These are phyloP conservation scores for Ramaria sp. DNA, from an alignment of 768 basidiomycete species.

Conservation along the genomic window DNA sequence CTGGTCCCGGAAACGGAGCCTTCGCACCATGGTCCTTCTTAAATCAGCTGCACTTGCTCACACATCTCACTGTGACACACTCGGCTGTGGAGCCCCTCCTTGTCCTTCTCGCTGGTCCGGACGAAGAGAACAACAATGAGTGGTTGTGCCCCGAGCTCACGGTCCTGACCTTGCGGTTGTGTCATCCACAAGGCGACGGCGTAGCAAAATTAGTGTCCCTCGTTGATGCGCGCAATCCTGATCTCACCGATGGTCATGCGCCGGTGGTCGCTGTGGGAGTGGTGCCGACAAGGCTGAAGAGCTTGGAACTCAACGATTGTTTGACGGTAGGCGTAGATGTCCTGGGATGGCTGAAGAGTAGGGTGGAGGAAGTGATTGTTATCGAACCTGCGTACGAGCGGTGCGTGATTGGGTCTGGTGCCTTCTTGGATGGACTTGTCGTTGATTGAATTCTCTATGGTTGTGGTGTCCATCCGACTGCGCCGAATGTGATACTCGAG, in stretches of 20 bases:
- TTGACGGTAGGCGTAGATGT: slow-evolving; percentile 57
- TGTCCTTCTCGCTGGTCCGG: slow-evolving; percentile 42
- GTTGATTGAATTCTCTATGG: neutral
- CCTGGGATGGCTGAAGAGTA: slow-evolving; percentile 49
- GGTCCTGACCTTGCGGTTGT: slow-evolving; percentile 49
- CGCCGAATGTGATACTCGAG: neutral
- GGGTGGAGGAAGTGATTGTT: slow-evolving; percentile 52
- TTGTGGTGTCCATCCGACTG: neutral
- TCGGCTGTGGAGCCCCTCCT: slow-evolving; percentile 57
- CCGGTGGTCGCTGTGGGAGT: slow-evolving; percentile 31
- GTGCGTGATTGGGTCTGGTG: slow-evolving; percentile 14
- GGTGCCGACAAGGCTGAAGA: slow-evolving; percentile 41
- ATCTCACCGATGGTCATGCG: slow-evolving; percentile 19
- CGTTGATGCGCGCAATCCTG: slow-evolving; percentile 63
- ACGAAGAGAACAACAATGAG: slow-evolving; percentile 39
- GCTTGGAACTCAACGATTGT: slow-evolving; percentile 59
- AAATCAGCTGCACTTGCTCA: slow-evolving; percentile 43
- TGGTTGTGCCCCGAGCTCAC: slow-evolving; percentile 60
- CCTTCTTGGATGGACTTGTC: neutral
- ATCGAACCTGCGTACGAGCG: slow-evolving; percentile 45
- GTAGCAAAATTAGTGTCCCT: slow-evolving; percentile 60
- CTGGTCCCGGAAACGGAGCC: slow-evolving; percentile 38
- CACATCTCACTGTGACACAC: slow-evolving; percentile 51
- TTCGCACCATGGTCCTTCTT: slow-evolving; percentile 61
- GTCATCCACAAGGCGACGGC: slow-evolving; percentile 54